Conservation (phyloP, 2,329 filamentous ascomycete genomes). For the Fusarium burgessii region DNA sequence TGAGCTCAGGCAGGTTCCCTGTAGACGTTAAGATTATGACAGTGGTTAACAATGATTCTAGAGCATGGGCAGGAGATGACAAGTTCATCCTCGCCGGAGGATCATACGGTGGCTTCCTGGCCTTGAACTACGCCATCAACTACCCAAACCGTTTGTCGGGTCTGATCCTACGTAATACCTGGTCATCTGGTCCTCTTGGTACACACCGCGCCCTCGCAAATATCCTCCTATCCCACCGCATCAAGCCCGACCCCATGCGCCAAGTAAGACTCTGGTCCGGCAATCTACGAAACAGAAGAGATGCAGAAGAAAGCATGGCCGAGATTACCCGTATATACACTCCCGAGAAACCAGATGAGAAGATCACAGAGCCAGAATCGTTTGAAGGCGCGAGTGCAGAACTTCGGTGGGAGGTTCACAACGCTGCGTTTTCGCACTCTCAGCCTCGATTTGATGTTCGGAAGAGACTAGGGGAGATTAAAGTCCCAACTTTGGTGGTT, state of each 20-base stretch:
- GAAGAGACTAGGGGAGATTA: not conserved
- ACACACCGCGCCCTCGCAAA: constrained; percentile 9
- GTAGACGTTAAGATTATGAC: rapidly evolving
- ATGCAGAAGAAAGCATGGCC: not conserved
- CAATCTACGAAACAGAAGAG: not conserved
- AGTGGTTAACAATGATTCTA: rapidly evolving
- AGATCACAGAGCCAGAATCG: not conserved
- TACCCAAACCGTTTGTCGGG: not conserved
- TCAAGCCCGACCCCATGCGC: constrained; percentile 2
- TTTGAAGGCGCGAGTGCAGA: not conserved
- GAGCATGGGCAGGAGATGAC: constrained; percentile 6
- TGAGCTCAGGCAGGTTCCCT: not conserved
- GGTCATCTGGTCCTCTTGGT: not conserved
- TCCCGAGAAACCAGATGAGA: not conserved
- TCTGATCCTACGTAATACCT: not conserved
- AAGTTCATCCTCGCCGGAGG: constrained; percentile 16
- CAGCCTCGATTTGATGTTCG: constrained; percentile 21
- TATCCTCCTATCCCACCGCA: not conserved
- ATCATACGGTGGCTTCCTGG: constrained; percentile 15
- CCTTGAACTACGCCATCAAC: constrained; percentile 2
- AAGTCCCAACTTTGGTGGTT: not conserved
- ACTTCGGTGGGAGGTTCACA: constrained; percentile 19
- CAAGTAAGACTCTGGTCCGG: constrained; percentile 20
- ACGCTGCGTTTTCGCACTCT: constrained; percentile 7
- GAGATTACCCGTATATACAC: constrained; percentile 15